These are phyloP conservation scores for Panaeolus papilionaceus DNA, from an alignment of 768 basidiomycete genomes.

Conservation along the genomic window DNA sequence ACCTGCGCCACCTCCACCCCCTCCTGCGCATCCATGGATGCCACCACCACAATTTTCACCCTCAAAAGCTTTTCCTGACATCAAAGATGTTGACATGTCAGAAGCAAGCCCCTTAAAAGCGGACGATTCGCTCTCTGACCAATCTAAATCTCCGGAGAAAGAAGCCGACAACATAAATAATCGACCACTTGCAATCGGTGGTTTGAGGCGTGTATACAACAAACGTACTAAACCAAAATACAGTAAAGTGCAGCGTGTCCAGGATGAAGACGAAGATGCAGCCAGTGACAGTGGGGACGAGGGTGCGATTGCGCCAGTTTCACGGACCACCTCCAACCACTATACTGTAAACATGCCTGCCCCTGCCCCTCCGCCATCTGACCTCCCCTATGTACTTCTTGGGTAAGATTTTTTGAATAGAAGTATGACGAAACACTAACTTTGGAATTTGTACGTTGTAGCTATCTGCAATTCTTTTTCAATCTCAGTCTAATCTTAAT, in stretches of 20 bases:
- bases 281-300: slow-evolving; percentile 55
- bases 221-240: slow-evolving; percentile 54
- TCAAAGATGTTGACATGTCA: slow-evolving; percentile 77
- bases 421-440: slow-evolving; percentile 17
- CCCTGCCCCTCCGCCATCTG: slow-evolving; percentile 58
- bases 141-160: slow-evolving; percentile 30
- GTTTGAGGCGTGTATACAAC: slow-evolving; percentile 67
- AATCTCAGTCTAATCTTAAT: slow-evolving; percentile 84
- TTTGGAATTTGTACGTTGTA: slow-evolving; percentile 34
- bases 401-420: slow-evolving; percentile 61
- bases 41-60: slow-evolving; percentile 69
- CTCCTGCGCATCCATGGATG: slow-evolving; percentile 66
- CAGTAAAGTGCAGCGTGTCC: slow-evolving; percentile 33
- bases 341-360: slow-evolving; percentile 85
- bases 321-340: slow-evolving; percentile 73
- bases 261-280: slow-evolving; percentile 46
- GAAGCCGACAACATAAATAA: slow-evolving; percentile 44
- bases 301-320: slow-evolving; percentile 42
- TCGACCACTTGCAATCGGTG: slow-evolving; percentile 68
- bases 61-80: slow-evolving; percentile 65
- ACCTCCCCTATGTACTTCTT: slow-evolving; percentile 81
- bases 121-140: slow-evolving; percentile 38
- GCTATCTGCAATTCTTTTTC: slow-evolving; percentile 95
- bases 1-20: slow-evolving; percentile 41
- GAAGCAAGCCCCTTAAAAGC: slow-evolving; percentile 61